A percentile compares a stretch with the other conserved stretches of the same genome.
These are phyloP conservation scores for Solanum megistacrolobum DNA, from an alignment of 257 asterid genomes.

Conservation along the genomic window DNA sequence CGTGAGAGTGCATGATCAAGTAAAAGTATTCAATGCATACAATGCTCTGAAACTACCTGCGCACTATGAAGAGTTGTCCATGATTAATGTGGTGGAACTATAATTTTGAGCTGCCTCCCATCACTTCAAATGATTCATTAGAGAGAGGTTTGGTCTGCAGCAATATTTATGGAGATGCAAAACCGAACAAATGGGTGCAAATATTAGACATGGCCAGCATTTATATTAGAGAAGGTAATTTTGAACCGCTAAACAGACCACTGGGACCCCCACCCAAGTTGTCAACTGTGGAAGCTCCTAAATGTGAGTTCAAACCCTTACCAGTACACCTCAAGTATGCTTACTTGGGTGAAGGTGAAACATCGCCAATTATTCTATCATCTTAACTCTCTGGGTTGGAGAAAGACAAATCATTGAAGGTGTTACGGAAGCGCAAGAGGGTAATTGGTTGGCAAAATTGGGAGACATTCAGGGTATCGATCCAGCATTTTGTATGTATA, in stretches of 20 bases:
- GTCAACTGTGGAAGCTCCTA: neutral
- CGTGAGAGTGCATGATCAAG: neutral
- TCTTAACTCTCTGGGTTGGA: neutral
- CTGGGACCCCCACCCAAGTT: neutral
- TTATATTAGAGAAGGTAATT: neutral
- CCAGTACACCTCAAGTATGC: neutral
- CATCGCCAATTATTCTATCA: neutral
- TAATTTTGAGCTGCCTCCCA: neutral
- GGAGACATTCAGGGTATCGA: neutral
- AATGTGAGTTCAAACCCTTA: neutral
- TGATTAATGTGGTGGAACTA: neutral
- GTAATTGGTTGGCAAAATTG: neutral
- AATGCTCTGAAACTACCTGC: neutral
- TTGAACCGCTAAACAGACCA: neutral
- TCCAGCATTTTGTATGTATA: neutral
- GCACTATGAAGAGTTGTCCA: neutral
- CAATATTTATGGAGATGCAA: neutral
- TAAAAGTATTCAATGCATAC: neutral
- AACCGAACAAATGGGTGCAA: neutral
- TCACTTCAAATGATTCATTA: neutral
- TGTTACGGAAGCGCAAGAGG: neutral
- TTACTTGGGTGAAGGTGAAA: neutral
- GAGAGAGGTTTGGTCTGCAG: neutral
- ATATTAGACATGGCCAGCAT: neutral
- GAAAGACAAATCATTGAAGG: neutral